A percentile compares a stretch with the other conserved stretches of the same genome.
These are phyloP conservation scores for Pneumocystis oryctolagi DNA, from an alignment of 1,139 yeast genomes.

Conservation along the genomic window DNA sequence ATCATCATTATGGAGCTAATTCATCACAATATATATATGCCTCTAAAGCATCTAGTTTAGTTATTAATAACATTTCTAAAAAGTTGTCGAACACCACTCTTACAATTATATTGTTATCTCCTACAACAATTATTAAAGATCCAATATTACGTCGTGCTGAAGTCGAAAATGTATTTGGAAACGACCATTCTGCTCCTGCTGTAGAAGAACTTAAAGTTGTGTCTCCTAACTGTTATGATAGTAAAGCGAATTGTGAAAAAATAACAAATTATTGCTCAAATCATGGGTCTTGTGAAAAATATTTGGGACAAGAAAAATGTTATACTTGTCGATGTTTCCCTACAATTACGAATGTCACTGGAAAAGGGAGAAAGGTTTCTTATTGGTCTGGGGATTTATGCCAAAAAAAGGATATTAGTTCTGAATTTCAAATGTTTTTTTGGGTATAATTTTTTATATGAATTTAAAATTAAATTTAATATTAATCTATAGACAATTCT, in stretches of 20 bases:
- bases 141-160: conserved; percentile 8
- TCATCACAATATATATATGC: conserved; percentile 8
- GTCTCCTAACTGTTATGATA: conserved; percentile 11
- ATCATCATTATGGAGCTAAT: conserved; percentile 10
- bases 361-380: conserved; percentile 31
- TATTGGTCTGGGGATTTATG: conserved; percentile 55
- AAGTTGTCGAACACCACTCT: not conserved
- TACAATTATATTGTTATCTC: not conserved
- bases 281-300: conserved; percentile 40
- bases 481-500: not conserved
- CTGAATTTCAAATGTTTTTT: conserved; percentile 47
- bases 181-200: conserved; percentile 7
- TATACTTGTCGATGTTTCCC: conserved; percentile 48
- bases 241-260: conserved; percentile 39
- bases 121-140: not conserved
- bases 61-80: not conserved
- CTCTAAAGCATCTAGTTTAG: conserved; percentile 2
- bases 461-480: not conserved
- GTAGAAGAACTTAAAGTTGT: conserved; percentile 1
- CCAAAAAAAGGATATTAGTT: conserved; percentile 47
- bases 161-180: conserved; percentile 9
- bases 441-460: conserved; percentile 28
- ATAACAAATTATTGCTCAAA: conserved; percentile 43
- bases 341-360: conserved; percentile 30
- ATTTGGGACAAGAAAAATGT: conserved; percentile 21